These are phyloP conservation scores for Graphium sp. DNA, from an alignment of 2,329 filamentous ascomycete species.

Conservation along the genomic window DNA sequence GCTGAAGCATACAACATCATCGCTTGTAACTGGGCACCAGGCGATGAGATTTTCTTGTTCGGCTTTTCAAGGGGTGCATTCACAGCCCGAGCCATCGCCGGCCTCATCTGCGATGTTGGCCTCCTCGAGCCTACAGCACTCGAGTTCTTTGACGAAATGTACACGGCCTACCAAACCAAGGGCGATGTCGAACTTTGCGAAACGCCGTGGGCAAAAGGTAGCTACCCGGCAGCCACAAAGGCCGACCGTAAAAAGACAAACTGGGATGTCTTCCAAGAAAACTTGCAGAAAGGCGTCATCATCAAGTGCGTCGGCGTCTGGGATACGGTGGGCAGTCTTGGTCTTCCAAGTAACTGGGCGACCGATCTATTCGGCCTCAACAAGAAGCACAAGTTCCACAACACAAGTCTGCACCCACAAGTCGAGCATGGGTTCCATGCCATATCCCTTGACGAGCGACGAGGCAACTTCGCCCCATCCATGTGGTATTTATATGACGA, in stretches of 20 bases:
- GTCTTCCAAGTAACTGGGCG: constrained; percentile 8
- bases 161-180: too few relatives aligned
- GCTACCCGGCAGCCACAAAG: too few relatives aligned
- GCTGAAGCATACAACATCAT: constrained; percentile 18
- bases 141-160: constrained; percentile 3
- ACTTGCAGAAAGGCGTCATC: too few relatives aligned
- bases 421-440: constrained; percentile 38
- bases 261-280: too few relatives aligned
- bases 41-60: constrained; percentile 13
- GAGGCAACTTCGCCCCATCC: constrained; percentile 14
- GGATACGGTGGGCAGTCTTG: constrained; percentile 24
- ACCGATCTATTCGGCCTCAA: constrained; percentile 5
- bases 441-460: constrained; percentile 33
- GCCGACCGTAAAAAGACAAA: too few relatives aligned
- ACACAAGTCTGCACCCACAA: constrained; percentile 9
- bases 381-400: constrained; percentile 5
- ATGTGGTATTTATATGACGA: constrained; percentile 10
- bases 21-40: constrained; percentile 15
- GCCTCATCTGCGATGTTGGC: constrained; percentile 11
- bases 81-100: constrained; percentile 13
- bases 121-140: constrained; percentile 10
- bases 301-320: constrained; percentile 30
- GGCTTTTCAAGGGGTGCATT: constrained; percentile 15
- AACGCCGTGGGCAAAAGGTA: too few relatives aligned
- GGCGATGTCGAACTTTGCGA: too few relatives aligned